phyloP scores from a whole-genome alignment of 2,329 filamentous ascomycete species.

The Chaetomium globosum region DNA sequence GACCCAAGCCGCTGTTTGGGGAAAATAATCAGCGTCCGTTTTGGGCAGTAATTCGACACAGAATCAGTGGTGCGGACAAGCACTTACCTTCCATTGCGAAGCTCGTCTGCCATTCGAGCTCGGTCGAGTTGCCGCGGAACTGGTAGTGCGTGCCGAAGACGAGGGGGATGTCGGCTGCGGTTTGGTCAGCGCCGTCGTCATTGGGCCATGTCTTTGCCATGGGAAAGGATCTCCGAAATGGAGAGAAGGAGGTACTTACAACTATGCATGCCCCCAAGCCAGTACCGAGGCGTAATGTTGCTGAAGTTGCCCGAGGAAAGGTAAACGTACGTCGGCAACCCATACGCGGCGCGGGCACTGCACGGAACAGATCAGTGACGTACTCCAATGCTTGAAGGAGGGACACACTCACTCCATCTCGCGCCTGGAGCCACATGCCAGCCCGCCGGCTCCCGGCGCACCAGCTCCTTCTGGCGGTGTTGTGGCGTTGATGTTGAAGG shows the following conservation, averaged over 20 bases:
- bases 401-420: background rate
- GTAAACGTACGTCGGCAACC: slow-evolving; percentile 12
- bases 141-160: slow-evolving; percentile 17
- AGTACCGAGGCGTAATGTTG: slow-evolving; percentile 19
- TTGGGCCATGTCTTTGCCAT: background rate
- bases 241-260: background rate
- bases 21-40: background rate
- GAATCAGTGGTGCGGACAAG: background rate
- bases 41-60: background rate
- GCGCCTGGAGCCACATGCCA: background rate
- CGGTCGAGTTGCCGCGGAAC: slow-evolving; percentile 19
- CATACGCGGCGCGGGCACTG: slow-evolving; percentile 4
- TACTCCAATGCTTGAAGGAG: background rate
- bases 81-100: slow-evolving; percentile 13
- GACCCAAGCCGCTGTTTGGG: slow-evolving; percentile 13
- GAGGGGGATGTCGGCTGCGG: slow-evolving; percentile 16
- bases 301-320: slow-evolving; percentile 13
- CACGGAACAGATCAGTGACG: background rate
- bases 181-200: background rate
- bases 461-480: background rate
- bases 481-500: slow-evolving; percentile 5
- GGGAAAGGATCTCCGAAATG: background rate
- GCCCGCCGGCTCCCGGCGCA: background rate
- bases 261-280: slow-evolving; percentile 19
- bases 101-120: slow-evolving; percentile 17